Evolutionary conservation across 805 yeast genomes (phyloP).

Genomic region (Candida alai): DNA sequence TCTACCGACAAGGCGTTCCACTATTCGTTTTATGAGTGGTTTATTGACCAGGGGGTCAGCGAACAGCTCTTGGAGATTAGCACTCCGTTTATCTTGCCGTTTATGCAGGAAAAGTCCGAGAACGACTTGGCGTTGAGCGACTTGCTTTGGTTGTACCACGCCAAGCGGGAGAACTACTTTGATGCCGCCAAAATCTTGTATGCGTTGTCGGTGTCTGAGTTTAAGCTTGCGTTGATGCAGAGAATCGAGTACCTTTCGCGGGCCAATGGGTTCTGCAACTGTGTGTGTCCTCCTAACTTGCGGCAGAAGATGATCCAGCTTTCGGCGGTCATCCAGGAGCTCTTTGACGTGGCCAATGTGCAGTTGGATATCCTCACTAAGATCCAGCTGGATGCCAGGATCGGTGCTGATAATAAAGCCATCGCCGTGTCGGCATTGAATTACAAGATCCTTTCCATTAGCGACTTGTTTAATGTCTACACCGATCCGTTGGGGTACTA

Average conservation of each 20-base stretch:
- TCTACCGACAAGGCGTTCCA: constrained; percentile 85
- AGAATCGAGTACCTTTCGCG: constrained; percentile 87
- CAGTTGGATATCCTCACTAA: constrained; percentile 63
- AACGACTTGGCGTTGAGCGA: constrained; percentile 73
- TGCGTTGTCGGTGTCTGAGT: constrained; percentile 68
- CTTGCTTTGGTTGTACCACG: constrained; percentile 83
- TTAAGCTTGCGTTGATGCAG: constrained; percentile 60
- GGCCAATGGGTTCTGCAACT: constrained; percentile 89
- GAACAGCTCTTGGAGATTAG: constrained; percentile 75
- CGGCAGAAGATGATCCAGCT: constrained; percentile 75
- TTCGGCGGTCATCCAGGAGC: constrained; percentile 66
- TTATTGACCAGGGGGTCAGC: constrained; percentile 69
- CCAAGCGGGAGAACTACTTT: constrained; percentile 71
- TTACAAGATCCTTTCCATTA: constrained; percentile 62
- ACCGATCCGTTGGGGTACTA: constrained; percentile 86
- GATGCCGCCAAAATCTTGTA: constrained; percentile 80
- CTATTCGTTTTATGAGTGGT: constrained; percentile 90
- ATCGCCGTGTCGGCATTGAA: constrained; percentile 54
- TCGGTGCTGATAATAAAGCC: constrained; percentile 45
- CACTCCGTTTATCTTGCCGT: constrained; percentile 76
- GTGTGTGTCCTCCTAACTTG: constrained; percentile 71
- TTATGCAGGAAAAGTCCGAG: constrained; percentile 63
- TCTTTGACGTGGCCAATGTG: constrained; percentile 79
- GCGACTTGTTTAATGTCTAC: constrained; percentile 78
- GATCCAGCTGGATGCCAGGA: constrained; percentile 49